These are phyloP conservation scores for Bruguiera parviflora DNA, from an alignment of 345 rosid species.

Conservation along the genomic window DNA sequence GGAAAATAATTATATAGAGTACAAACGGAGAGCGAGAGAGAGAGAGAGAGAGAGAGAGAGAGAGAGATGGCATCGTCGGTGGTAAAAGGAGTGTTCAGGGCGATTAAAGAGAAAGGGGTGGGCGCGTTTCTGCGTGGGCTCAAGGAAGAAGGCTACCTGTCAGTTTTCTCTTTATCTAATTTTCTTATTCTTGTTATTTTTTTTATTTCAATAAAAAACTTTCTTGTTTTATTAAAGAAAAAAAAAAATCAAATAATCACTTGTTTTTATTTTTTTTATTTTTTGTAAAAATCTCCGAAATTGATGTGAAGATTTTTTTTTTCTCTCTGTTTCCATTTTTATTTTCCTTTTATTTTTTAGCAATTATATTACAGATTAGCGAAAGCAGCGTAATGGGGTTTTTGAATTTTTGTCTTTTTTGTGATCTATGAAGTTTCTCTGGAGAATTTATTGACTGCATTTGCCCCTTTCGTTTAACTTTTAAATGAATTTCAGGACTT, in stretches of 20 bases:
- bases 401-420: not conserved
- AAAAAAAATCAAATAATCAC: no score
- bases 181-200: not conserved
- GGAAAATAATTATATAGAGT: no score
- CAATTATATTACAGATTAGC: not conserved
- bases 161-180: slow-evolving; percentile 16
- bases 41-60: slow-evolving; percentile 18
- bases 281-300: no score
- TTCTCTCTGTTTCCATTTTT: not conserved
- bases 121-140: slow-evolving; percentile 58
- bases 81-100: slow-evolving; percentile 58
- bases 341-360: not conserved
- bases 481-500: slow-evolving; percentile 47
- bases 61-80: slow-evolving; percentile 73
- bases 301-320: no score
- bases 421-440: not conserved
- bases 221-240: not conserved
- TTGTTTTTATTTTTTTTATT: no score
- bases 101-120: slow-evolving; percentile 72
- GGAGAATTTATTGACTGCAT: slow-evolving; percentile 22
- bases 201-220: not conserved
- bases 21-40: not conserved
- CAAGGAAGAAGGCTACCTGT: slow-evolving; percentile 76
- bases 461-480: slow-evolving; percentile 4
- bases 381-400: not conserved